Percentiles rank a stretch among this genome's conserved stretches.
These are phyloP conservation scores for Fusarium verticillioides DNA, from an alignment of 2,329 filamentous ascomycete genomes.

Conservation along the genomic window DNA sequence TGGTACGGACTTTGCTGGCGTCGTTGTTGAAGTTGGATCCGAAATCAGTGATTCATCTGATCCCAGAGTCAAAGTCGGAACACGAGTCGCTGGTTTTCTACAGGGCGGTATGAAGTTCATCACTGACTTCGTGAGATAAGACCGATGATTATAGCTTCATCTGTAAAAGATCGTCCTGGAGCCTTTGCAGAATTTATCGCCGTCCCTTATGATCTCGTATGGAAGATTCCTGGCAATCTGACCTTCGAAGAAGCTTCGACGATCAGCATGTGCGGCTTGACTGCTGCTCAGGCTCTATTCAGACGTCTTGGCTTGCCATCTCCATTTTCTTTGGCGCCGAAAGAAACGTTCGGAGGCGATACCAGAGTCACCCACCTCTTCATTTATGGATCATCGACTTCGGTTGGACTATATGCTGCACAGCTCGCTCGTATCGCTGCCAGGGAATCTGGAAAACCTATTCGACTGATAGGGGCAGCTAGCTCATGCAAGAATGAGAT, in stretches of 20 bases:
- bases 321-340: rapidly evolving
- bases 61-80: constrained; percentile 39
- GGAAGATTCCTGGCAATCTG: constrained; percentile 49
- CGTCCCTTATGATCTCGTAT: constrained; percentile 51
- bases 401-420: constrained; percentile 48
- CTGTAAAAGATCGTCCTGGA: constrained; percentile 55
- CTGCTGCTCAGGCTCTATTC: constrained; percentile 56
- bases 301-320: constrained; percentile 48
- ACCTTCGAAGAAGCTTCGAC: constrained; percentile 51
- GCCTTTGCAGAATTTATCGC: constrained; percentile 57
- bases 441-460: background rate
- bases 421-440: constrained; percentile 42
- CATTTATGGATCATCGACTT: constrained; percentile 50
- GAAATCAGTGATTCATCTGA: constrained; percentile 24
- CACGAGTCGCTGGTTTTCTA: constrained; percentile 54
- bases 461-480: constrained; percentile 47
- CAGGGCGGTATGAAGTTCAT: constrained; percentile 48
- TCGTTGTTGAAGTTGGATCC: constrained; percentile 39
- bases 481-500: constrained; percentile 41
- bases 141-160: constrained; percentile 44
- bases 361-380: constrained; percentile 36
- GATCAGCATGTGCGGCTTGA: constrained; percentile 55
- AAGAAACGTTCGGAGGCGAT: rapidly evolving
- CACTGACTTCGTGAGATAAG: rapidly evolving
- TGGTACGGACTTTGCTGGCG: constrained; percentile 56